These are phyloP conservation scores for Hemerocallis citrina DNA, from an alignment of 106 monocot genomes.

Conservation along the genomic window DNA sequence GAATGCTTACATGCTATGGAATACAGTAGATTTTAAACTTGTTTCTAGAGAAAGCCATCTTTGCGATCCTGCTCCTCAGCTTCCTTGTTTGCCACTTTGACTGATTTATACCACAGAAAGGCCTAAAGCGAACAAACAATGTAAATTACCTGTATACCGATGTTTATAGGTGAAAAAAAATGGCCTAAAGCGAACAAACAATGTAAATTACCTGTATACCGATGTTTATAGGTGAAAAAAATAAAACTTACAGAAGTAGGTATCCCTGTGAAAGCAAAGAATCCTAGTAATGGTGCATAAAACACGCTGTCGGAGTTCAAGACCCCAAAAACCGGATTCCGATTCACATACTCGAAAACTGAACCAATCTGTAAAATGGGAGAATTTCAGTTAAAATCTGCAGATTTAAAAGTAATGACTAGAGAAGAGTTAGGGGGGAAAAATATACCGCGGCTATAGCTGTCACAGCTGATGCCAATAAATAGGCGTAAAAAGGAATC, in stretches of 20 bases:
- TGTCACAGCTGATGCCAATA: constrained; percentile 74
- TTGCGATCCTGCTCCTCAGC: constrained; percentile 82
- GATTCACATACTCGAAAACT: constrained; percentile 72
- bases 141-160: background rate
- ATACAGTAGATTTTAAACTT: too few species aligned
- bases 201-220: background rate
- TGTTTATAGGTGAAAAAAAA: constrained; percentile 11
- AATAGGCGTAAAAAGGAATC: constrained; percentile 66
- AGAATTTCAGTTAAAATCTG: background rate
- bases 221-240: background rate
- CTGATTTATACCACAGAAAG: constrained; percentile 90
- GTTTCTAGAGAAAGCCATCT: constrained; percentile 53
- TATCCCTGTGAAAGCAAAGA: constrained; percentile 81
- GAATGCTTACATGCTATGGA: background rate
- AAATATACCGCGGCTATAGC: constrained; percentile 84
- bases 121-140: constrained; percentile 24
- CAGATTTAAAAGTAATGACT: background rate
- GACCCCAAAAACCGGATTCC: constrained; percentile 83
- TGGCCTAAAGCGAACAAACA: constrained; percentile 31
- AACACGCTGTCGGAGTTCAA: constrained; percentile 65
- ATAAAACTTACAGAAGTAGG: constrained; percentile 63
- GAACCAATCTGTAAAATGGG: constrained; percentile 61
- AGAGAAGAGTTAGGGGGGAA: constrained; percentile 4
- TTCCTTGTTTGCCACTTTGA: constrained; percentile 77
- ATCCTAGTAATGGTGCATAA: constrained; percentile 83